Evolutionary conservation across 2,329 filamentous ascomycete species (phyloP).

Genomic region (Epichloe sibirici): DNA sequence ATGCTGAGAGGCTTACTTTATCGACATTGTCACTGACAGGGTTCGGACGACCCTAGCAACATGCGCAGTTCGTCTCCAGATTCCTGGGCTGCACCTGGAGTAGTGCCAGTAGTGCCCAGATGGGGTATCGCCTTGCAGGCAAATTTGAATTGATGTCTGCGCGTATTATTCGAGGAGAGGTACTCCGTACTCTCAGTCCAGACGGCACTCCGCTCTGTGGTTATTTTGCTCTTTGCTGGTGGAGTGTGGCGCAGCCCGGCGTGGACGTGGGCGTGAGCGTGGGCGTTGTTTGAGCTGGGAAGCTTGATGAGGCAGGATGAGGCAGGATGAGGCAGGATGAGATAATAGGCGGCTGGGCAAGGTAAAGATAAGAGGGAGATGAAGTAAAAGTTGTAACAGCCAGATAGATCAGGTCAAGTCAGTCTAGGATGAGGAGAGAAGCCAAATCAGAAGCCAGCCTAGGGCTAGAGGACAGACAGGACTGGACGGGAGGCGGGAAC

Average conservation of each 20-base stretch:
- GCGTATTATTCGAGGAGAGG: not conserved
- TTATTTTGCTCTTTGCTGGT: not conserved
- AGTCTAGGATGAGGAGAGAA: not conserved
- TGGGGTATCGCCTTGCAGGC: constrained; percentile 1
- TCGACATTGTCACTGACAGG: constrained; percentile 35
- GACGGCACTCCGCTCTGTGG: not conserved
- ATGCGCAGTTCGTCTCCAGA: constrained; percentile 2
- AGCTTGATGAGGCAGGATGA: not conserved
- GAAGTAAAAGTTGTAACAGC: not conserved
- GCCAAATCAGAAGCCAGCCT: not conserved
- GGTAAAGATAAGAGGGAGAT: not conserved
- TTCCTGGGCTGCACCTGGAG: constrained; percentile 4
- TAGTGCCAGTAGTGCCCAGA: constrained; percentile 2
- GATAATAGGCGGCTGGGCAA: constrained; percentile 6
- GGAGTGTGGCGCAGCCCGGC: not conserved
- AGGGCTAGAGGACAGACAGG: not conserved
- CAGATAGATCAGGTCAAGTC: too few species aligned
- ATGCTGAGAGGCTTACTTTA: constrained; percentile 34
- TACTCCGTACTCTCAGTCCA: too few species aligned
- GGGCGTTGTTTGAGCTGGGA: not conserved
- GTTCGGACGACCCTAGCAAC: constrained; percentile 21
- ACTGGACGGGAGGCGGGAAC: too few species aligned
- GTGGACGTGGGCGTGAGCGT: not conserved
- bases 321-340: not conserved
- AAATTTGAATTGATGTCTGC: not conserved